Evolutionary conservation across 371 early-diverging fungal species (phyloP), one percentile per base, ranked within the genome.

Genomic region (Zancudomyces culisetae): DNA sequence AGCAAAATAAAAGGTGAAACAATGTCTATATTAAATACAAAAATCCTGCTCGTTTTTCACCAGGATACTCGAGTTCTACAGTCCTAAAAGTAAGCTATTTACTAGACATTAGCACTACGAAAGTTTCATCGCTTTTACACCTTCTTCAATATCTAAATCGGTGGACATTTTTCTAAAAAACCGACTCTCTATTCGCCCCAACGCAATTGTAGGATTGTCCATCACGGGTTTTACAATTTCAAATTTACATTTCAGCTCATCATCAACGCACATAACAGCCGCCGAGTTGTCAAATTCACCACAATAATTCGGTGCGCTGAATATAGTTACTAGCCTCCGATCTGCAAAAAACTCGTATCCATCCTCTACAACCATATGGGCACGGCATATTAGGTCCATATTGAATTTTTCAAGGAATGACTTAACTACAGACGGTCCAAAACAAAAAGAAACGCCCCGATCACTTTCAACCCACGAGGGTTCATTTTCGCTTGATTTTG

Each of bases 191-290:
- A 35, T 35, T 15, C 35, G 35, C 35, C 15, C 35, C 35, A 35
- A 10, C 15, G 35, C 35, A 6, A 10, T 6, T 15, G 6, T 15
- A 6, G 35, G 10, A 35, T 35, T 35, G 6, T 35, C 35, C 10
- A 35, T 15, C 35, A 35, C 15, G 15, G 35, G 35, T 15, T 15
- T 35, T 15, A 35, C 10, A 15, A 68, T 67, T 46, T 68, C 60
- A 54, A 68, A 68, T 42, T 52, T 55, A 45, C 90, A 90, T 69
- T 90, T 80, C 54, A 98, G 74, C 27, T 90, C 81, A 61, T 91
- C 87, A 66, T 92, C 91, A 27, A 98, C 94, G 55, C 83, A 85
- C 95, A 98, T 92, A 77, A 98, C 91, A 3, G 94, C 97, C 13
- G 92, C 98, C 1, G 91, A 84, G 66, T 92, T 94, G 58, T 87